Evolutionary conservation across 768 basidiomycete genomes (phyloP).

Genomic region (Serendipita vermifera): DNA sequence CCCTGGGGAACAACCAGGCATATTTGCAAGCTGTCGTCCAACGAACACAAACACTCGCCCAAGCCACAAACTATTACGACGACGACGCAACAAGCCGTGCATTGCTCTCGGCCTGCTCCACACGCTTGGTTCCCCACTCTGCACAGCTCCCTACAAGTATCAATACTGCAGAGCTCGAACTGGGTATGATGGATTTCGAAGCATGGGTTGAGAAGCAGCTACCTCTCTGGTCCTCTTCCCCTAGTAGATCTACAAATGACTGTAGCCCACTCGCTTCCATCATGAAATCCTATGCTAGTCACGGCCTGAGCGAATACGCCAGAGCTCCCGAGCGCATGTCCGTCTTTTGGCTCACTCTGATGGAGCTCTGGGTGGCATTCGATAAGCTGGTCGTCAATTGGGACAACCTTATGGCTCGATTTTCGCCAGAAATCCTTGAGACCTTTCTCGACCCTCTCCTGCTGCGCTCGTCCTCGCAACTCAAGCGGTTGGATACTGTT

Average conservation of each 20-base stretch:
- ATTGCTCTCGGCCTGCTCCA: background rate
- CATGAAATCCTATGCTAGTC: background rate
- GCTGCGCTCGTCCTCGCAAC: constrained; percentile 22
- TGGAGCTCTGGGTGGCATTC: constrained; percentile 38
- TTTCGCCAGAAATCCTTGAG: constrained; percentile 34
- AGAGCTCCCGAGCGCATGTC: constrained; percentile 18
- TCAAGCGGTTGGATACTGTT: constrained; percentile 23
- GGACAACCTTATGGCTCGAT: constrained; percentile 30
- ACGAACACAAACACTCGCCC: background rate
- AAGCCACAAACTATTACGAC: background rate
- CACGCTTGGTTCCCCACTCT: background rate
- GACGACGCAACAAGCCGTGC: background rate
- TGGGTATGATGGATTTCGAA: background rate
- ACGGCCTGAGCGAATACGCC: background rate
- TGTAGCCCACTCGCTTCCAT: background rate
- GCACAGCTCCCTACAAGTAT: background rate
- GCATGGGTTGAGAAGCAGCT: background rate
- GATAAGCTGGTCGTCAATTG: constrained; percentile 27
- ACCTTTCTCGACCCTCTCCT: constrained; percentile 31
- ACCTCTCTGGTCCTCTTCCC: background rate
- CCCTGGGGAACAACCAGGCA: background rate
- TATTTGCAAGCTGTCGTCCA: background rate
- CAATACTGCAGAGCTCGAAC: background rate
- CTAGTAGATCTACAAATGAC: background rate
- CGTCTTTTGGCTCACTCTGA: constrained; percentile 32